Evolutionary conservation across 2,329 filamentous ascomycete species (phyloP).

Genomic region (Epichloe glyceriae): DNA sequence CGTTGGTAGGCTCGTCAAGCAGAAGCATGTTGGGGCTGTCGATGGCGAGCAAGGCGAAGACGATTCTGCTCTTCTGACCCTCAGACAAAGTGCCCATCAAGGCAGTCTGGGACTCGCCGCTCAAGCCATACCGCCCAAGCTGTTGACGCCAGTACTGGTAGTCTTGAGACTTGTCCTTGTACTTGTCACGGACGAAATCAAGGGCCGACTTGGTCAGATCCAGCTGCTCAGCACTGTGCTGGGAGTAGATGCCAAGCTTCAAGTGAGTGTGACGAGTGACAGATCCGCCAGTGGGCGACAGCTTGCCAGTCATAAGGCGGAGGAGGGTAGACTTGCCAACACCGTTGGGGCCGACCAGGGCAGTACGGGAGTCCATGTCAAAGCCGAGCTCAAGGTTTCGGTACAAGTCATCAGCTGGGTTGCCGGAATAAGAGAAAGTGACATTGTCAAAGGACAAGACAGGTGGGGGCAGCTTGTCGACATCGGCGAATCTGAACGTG

Average conservation of each 20-base stretch:
- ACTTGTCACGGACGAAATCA: constrained; percentile 96
- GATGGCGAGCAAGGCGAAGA: constrained; percentile 91
- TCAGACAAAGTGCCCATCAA: constrained; percentile 97
- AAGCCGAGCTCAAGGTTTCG: constrained; percentile 95
- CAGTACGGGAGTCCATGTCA: constrained; percentile 97
- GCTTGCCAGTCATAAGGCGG: constrained; percentile 90
- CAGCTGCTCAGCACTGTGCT: constrained; percentile 97
- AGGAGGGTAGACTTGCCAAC: constrained; percentile 96
- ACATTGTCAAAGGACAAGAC: constrained; percentile 95
- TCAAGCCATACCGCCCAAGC: constrained; percentile 86
- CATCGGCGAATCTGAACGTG: constrained; percentile 95
- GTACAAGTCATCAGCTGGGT: constrained; percentile 83
- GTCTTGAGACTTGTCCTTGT: constrained; percentile 77
- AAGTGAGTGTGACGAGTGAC: constrained; percentile 93
- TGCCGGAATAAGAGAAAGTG: constrained; percentile 93
- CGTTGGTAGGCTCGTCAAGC: constrained; percentile 98
- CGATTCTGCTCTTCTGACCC: constrained; percentile 95
- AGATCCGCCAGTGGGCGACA: constrained; percentile 68
- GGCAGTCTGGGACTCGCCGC: constrained; percentile 86
- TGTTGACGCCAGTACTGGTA: constrained; percentile 99
- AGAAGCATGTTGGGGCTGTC: constrained; percentile 95
- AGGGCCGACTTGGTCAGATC: constrained; percentile 95
- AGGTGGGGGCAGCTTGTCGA: constrained; percentile 97
- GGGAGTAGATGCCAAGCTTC: constrained; percentile 95
- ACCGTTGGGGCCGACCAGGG: constrained; percentile 95